Evolutionary conservation across 371 early-diverging fungal genomes (phyloP).

Genomic region (Parasitella parasitica): DNA sequence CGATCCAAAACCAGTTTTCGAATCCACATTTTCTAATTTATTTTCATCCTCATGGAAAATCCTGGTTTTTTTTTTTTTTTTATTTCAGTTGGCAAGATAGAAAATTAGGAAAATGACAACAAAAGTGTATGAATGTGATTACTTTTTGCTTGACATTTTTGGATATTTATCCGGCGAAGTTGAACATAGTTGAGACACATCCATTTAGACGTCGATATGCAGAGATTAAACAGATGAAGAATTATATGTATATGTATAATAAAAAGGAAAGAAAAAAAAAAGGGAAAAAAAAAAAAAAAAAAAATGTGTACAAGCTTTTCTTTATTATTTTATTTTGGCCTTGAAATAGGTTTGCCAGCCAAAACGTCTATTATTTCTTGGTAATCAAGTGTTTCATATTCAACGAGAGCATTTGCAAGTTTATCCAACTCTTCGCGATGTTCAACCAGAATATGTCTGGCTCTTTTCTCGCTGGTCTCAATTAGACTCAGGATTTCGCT

Average conservation of each 20-base stretch:
- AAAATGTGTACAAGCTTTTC: background rate
- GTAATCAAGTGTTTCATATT: constrained; percentile 88
- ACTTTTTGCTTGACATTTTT: background rate
- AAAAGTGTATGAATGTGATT: background rate
- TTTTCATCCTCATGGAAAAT: background rate
- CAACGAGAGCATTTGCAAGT: constrained; percentile 90
- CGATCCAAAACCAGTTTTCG: background rate
- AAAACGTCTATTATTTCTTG: constrained; percentile 85
- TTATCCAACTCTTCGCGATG: constrained; percentile 86
- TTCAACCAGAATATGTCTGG: constrained; percentile 64
- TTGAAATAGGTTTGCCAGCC: constrained; percentile 64
- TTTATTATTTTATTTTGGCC: constrained; percentile 17
- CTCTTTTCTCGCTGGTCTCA: constrained; percentile 64
- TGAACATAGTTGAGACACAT: constrained; percentile 14
- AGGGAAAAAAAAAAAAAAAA: background rate
- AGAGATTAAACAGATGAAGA: background rate
- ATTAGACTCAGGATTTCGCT: constrained; percentile 77
- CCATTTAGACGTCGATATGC: background rate
- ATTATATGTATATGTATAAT: no score
- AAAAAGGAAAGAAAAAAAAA: background rate
- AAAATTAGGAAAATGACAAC: no score
- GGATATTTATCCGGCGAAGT: background rate
- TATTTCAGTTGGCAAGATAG: no score
- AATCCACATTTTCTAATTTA: background rate
- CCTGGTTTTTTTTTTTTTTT: background rate